These are phyloP conservation scores for Fraxinus anomala DNA, from an alignment of 257 asterid species.

Conservation along the genomic window DNA sequence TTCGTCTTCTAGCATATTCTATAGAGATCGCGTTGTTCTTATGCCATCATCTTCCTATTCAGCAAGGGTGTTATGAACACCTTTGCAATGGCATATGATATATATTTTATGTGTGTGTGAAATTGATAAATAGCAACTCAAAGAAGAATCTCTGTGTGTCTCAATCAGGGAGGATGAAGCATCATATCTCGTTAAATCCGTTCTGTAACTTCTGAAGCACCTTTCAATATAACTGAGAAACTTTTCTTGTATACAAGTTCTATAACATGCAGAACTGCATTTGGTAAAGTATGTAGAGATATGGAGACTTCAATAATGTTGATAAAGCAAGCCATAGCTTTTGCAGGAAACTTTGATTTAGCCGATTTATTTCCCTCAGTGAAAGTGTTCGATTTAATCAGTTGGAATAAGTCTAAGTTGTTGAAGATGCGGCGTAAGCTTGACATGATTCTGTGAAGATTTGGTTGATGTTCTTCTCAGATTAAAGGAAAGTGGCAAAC, in stretches of 20 bases:
- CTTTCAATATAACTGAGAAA: slow-evolving; percentile 15
- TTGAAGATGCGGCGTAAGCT: slow-evolving; percentile 29
- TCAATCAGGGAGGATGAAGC: slow-evolving; percentile 27
- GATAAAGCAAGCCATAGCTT: background rate
- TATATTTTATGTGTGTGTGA: too few relatives aligned
- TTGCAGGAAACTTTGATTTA: slow-evolving; percentile 18
- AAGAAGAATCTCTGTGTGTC: background rate
- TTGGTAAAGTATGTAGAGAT: slow-evolving; percentile 23
- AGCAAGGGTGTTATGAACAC: too few relatives aligned
- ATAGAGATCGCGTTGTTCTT: too few relatives aligned
- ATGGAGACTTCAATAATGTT: slow-evolving; percentile 16
- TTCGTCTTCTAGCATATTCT: too few relatives aligned
- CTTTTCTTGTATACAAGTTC: slow-evolving; percentile 13
- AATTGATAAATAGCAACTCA: too few relatives aligned
- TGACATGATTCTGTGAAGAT: slow-evolving; percentile 44
- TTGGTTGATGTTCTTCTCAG: slow-evolving; percentile 44
- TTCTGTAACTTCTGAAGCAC: background rate
- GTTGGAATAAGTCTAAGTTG: slow-evolving; percentile 32
- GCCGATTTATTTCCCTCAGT: slow-evolving; percentile 26
- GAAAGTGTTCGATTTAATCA: slow-evolving; percentile 14
- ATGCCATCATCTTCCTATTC: too few relatives aligned
- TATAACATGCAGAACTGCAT: slow-evolving; percentile 27
- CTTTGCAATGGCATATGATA: too few relatives aligned
- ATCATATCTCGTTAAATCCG: background rate
- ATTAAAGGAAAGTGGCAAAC: slow-evolving; percentile 30